Evolutionary conservation across 73 alveolate species (phyloP).

Genomic region (Symbiodinium pilosum): DNA sequence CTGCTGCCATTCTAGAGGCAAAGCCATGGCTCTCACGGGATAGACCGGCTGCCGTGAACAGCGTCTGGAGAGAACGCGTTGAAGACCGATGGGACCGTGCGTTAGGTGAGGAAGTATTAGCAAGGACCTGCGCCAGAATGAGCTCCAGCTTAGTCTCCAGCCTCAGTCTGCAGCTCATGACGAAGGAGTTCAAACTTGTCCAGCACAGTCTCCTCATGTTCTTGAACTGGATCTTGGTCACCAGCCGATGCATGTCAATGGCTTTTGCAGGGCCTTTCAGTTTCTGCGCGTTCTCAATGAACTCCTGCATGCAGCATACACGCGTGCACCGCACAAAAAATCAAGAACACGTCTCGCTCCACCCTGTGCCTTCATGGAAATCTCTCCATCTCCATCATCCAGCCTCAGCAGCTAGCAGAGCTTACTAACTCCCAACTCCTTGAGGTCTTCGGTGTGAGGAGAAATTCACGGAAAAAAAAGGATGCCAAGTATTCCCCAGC

Average conservation of each 20-base stretch:
- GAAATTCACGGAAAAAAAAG: no score
- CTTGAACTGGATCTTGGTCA: neutral
- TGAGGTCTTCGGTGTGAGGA: no score
- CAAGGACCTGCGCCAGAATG: neutral
- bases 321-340: no score
- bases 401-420: no score
- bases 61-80: neutral
- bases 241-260: conserved; percentile 5
- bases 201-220: no score
- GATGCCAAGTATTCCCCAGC: no score
- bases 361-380: neutral
- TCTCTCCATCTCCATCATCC: neutral
- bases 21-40: conserved; percentile 17
- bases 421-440: no score
- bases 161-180: no score
- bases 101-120: neutral
- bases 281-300: neutral
- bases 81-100: neutral
- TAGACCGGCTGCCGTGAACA: neutral
- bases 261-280: conserved; percentile 24
- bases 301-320: neutral
- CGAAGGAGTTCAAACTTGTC: no score
- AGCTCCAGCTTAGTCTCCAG: conserved; percentile 10
- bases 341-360: neutral
- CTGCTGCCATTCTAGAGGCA: conserved; percentile 6